Percentiles rank a stretch among this genome's conserved stretches.
Conservation (phyloP, 148 eudicot genomes). For the Arbutus unedo region DNA sequence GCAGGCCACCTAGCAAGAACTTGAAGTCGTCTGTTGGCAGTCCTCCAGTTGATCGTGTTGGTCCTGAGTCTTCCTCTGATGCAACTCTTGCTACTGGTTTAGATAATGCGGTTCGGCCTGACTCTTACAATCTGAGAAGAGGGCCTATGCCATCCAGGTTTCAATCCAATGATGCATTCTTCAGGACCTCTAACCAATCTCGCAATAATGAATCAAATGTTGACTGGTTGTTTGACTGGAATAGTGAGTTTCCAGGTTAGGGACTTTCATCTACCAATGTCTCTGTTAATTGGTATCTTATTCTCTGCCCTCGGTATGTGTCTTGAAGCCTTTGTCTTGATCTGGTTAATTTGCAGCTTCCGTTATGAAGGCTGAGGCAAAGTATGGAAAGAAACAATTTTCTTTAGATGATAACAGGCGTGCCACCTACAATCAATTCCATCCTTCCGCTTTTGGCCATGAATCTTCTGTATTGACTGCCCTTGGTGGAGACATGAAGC, state of each 20-base stretch:
- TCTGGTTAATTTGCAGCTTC: slow-evolving; percentile 42
- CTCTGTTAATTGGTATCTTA: neutral
- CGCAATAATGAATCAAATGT: slow-evolving; percentile 49
- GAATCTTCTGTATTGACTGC: slow-evolving; percentile 36
- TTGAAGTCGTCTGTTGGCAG: slow-evolving; percentile 48
- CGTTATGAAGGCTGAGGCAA: slow-evolving; percentile 55
- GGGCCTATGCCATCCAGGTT: slow-evolving; percentile 48
- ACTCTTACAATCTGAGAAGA: slow-evolving; percentile 60
- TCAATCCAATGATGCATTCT: slow-evolving; percentile 39
- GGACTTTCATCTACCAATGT: neutral
- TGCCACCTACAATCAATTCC: slow-evolving; percentile 52
- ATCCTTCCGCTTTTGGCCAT: slow-evolving; percentile 30
- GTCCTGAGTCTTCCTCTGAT: slow-evolving; percentile 48
- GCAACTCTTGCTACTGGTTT: slow-evolving; percentile 52
- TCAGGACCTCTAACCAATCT: slow-evolving; percentile 37
- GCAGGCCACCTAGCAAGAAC: slow-evolving; percentile 76
- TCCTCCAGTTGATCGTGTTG: slow-evolving; percentile 50
- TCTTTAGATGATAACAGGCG: slow-evolving; percentile 68
- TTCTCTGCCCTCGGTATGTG: neutral
- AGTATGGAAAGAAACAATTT: slow-evolving; percentile 54
- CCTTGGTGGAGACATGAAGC: slow-evolving; percentile 42
- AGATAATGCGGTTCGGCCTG: slow-evolving; percentile 48
- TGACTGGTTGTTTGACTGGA: slow-evolving; percentile 40
- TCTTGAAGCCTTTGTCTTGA: slow-evolving; percentile 5
- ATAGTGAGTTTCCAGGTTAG: slow-evolving; percentile 60